Base-by-base conservation (phyloP, 2,329 filamentous ascomycete genomes). In the Emydomyces testavorans region DNA sequence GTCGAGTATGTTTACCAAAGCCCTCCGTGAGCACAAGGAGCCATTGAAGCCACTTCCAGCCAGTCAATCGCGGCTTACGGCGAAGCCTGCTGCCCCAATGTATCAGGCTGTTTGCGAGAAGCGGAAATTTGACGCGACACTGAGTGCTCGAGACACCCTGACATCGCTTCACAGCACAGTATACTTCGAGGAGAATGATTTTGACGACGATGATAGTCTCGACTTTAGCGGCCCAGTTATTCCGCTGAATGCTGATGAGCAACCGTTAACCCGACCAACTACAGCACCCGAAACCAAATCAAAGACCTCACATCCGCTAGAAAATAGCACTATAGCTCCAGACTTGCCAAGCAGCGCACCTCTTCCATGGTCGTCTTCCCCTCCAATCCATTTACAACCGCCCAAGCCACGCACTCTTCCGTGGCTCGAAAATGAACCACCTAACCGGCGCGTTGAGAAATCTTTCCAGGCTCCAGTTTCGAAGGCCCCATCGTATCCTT, bases 191-290 rank as follows among this genome's bases (percentile, higher is more conserved):
- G 84, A 88, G 53, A 81, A 90, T 56, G 89, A 94, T 60, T 92
- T 94, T 55, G 86, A 87, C 57, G 85, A 90, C 60, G 88, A 94
- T 56, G 75, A 82, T 16, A 77, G 87, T 48, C 71, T 94, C 20
- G 84, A 85, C 46, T 65, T 56, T 4, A 63, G 37, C 15, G 44
- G 21, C 59, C 47, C 61, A 58, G 18, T 57, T 58, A 29, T 26
- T 8, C 44, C 35, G 23, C 24, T 32, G 4, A 26, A 36, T 23
- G 15, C 43, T n/a, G 35, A 46, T 3, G 13, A 46, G 48, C 59
- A 8, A 57, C 53, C 47, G 56, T 43, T 44, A 23, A 44, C 42
- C 18, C 31, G 11, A 21, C 15, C 21, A 24, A 16, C 13, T 18
- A 46, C 52, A 11, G 48, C 54, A 8, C 59, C 64, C 8, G 54